Evolutionary conservation across 208 protist species (phyloP).

Genomic region (Acanthamoeba culbertsoni): DNA sequence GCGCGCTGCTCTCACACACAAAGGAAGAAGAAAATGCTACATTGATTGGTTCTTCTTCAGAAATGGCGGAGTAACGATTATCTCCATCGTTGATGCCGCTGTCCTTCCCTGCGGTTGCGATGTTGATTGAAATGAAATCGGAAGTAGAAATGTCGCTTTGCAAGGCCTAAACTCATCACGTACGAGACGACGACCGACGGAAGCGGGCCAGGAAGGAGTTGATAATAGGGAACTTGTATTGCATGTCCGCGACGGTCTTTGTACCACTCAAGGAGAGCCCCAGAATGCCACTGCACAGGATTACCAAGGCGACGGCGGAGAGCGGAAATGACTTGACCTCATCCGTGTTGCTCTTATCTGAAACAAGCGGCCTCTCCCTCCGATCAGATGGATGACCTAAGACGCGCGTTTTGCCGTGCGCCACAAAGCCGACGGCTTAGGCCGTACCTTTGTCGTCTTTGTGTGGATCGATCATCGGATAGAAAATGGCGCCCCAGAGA

Average conservation of each 20-base stretch:
- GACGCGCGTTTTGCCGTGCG: no score
- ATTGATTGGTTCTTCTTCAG: no score
- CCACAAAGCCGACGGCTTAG: background rate
- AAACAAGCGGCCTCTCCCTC: no score
- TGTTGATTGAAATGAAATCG: no score
- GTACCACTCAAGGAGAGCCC: background rate
- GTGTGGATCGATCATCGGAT: constrained; percentile 32
- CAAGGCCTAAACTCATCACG: background rate
- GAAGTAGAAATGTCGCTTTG: no score
- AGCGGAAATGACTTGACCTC: constrained; percentile 31
- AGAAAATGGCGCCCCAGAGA: background rate
- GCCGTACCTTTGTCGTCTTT: background rate
- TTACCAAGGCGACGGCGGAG: background rate
- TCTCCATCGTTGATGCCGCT: no score
- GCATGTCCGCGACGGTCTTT: background rate
- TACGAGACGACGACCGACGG: background rate
- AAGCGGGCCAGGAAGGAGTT: background rate
- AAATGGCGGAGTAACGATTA: no score
- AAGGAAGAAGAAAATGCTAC: background rate
- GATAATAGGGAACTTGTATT: background rate
- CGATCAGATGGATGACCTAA: no score
- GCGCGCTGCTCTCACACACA: background rate
- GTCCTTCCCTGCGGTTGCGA: no score
- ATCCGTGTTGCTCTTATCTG: background rate
- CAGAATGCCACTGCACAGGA: background rate